These are phyloP conservation scores for Bathelium albidoporum DNA, from an alignment of 495 filamentous ascomycete genomes.

Conservation along the genomic window DNA sequence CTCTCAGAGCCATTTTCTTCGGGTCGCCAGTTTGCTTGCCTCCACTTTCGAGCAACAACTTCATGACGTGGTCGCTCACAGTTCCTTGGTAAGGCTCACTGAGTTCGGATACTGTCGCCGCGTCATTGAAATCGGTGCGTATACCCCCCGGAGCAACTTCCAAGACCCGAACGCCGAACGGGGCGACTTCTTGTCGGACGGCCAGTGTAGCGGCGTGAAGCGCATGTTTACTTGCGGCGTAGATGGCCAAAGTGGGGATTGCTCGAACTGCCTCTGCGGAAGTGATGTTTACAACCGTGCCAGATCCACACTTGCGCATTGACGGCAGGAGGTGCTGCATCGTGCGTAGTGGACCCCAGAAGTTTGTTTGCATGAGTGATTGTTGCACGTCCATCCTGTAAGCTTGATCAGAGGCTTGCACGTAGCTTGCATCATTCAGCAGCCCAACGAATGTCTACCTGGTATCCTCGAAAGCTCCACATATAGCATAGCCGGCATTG, in stretches of 20 bases:
- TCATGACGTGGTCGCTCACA: conserved; percentile 3
- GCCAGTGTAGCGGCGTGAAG: conserved; percentile 27
- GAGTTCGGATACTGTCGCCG: neutral
- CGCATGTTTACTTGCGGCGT: conserved; percentile 31
- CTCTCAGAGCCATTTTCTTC: conserved; percentile 12
- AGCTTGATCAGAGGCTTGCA: neutral
- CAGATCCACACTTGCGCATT: conserved; percentile 33
- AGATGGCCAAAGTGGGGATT: conserved; percentile 19
- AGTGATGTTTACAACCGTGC: conserved; percentile 39
- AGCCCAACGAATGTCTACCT: neutral
- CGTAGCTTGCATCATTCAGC: neutral
- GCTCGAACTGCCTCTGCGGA: conserved; percentile 17
- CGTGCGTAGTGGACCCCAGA: conserved; percentile 37
- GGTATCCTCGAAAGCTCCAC: conserved; percentile 4
- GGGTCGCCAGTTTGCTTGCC: conserved; percentile 17
- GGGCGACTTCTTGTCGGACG: conserved; percentile 22
- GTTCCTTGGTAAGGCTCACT: neutral
- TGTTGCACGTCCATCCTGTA: neutral
- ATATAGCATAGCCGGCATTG: conserved; percentile 7
- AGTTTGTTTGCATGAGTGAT: conserved; percentile 36
- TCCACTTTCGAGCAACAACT: conserved; percentile 6
- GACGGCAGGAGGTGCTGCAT: conserved; percentile 34
- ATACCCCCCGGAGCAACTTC: conserved; percentile 34
- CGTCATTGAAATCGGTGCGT: conserved; percentile 22
- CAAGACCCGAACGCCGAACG: conserved; percentile 28